Evolutionary conservation across 2,329 filamentous ascomycete genomes (phyloP).

Genomic region (Trichoderma asperellum): DNA sequence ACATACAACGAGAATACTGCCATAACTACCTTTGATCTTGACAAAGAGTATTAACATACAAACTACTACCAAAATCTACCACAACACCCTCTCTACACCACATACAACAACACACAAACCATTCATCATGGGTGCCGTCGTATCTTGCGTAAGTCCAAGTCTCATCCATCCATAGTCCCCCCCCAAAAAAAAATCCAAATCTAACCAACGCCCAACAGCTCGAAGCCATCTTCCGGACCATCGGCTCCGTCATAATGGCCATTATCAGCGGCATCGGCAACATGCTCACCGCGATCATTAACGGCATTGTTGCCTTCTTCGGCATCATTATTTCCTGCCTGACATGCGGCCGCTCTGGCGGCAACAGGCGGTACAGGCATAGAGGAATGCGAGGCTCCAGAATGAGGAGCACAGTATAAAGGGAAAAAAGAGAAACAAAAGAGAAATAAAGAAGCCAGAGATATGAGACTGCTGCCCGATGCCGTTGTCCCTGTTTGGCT

Average conservation of each 20-base stretch:
- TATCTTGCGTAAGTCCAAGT: constrained; percentile 79
- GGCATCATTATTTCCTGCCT: constrained; percentile 70
- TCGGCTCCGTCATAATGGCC: constrained; percentile 69
- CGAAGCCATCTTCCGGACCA: constrained; percentile 61
- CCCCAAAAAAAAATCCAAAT: not conserved
- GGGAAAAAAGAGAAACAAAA: not conserved
- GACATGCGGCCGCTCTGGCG: constrained; percentile 53
- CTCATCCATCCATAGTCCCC: not conserved
- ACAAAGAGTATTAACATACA: not conserved
- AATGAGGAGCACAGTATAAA: constrained; percentile 15
- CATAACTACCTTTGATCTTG: not conserved
- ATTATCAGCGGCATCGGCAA: constrained; percentile 68
- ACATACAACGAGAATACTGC: not conserved
- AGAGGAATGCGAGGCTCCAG: not conserved
- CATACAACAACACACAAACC: constrained; percentile 12
- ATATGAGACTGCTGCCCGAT: not conserved
- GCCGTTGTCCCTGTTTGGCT: not conserved
- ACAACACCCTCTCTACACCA: not conserved
- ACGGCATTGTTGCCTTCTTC: constrained; percentile 66
- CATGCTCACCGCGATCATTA: constrained; percentile 69
- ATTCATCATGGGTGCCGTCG: constrained; percentile 73
- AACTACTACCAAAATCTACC: not conserved
- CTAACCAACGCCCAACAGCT: constrained; percentile 51
- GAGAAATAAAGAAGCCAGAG: not conserved
- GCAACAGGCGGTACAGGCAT: constrained; percentile 7